These are phyloP conservation scores for Populus trichocarpa DNA, from an alignment of 441 rosid genomes.

Conservation along the genomic window DNA sequence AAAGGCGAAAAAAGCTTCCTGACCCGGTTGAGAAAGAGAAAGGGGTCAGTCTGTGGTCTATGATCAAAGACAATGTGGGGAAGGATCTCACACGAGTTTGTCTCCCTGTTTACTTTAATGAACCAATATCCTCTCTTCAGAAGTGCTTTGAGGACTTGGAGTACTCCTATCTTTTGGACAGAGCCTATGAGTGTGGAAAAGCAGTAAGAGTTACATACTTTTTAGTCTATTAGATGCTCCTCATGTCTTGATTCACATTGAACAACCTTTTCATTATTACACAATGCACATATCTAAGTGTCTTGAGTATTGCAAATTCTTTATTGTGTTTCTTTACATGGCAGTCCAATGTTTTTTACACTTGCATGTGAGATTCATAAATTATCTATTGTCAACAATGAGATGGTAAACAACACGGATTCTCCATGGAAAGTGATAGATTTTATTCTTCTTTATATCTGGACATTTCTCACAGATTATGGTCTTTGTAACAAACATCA, in stretches of 20 bases:
- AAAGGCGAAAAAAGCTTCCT: slow-evolving; percentile 81
- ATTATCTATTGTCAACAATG: background rate
- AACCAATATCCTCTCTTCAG: slow-evolving; percentile 95
- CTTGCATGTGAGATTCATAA: background rate
- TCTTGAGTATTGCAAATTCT: background rate
- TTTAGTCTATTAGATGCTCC: background rate
- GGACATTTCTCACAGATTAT: background rate
- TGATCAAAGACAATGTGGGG: slow-evolving; percentile 91
- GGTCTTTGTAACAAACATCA: background rate
- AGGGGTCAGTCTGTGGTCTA: slow-evolving; percentile 97
- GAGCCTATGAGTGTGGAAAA: slow-evolving; percentile 74
- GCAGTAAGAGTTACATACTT: slow-evolving; percentile 43
- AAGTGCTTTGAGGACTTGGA: slow-evolving; percentile 92
- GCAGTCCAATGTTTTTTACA: background rate
- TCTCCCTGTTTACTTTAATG: slow-evolving; percentile 96
- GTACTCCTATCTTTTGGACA: slow-evolving; percentile 75
- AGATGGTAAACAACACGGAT: background rate
- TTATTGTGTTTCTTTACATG: background rate
- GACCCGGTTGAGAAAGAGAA: slow-evolving; percentile 91
- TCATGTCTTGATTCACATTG: background rate
- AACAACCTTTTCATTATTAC: background rate
- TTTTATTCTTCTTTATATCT: background rate
- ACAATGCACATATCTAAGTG: background rate
- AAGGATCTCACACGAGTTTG: slow-evolving; percentile 96
- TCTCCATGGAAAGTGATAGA: background rate